Percentiles rank a stretch among this genome's conserved stretches.
phyloP scores from a whole-genome alignment of 768 basidiomycete genomes.

The Lentinula sp. region DNA sequence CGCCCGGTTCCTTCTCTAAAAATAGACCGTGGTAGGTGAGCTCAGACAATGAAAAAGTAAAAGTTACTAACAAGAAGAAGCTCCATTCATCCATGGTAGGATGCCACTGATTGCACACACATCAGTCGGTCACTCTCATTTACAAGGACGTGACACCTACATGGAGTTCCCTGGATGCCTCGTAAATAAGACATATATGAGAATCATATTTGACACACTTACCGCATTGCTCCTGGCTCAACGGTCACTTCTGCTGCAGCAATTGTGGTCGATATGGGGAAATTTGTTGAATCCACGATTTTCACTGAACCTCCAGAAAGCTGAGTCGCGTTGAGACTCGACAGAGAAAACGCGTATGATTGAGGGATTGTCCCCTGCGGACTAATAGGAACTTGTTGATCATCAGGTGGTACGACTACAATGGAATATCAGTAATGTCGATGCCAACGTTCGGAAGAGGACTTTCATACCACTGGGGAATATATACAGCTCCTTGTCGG shows the following conservation, averaged over 20 bases:
- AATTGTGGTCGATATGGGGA: slow-evolving; percentile 46
- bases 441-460: background rate
- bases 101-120: slow-evolving; percentile 47
- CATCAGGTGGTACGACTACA: slow-evolving; percentile 27
- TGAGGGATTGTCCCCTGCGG: slow-evolving; percentile 40
- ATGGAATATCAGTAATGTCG: background rate
- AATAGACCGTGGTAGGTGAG: background rate
- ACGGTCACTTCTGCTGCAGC: slow-evolving; percentile 54
- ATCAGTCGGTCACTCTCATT: background rate
- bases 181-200: background rate
- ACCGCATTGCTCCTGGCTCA: slow-evolving; percentile 52
- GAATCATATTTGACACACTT: slow-evolving; percentile 2
- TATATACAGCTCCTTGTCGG: slow-evolving; percentile 43
- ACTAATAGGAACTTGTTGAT: slow-evolving; percentile 27
- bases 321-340: slow-evolving; percentile 36
- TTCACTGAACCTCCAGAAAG: slow-evolving; percentile 44
- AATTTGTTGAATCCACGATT: slow-evolving; percentile 46
- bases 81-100: slow-evolving; percentile 65
- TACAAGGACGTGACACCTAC: slow-evolving; percentile 21
- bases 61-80: slow-evolving; percentile 39
- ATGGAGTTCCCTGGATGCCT: slow-evolving; percentile 43
- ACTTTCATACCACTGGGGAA: slow-evolving; percentile 35
- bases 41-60: background rate
- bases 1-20: slow-evolving; percentile 46
- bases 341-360: slow-evolving; percentile 43